phyloP scores from a whole-genome alignment of 331 rosid genomes.

The Telfairia occidentalis region DNA sequence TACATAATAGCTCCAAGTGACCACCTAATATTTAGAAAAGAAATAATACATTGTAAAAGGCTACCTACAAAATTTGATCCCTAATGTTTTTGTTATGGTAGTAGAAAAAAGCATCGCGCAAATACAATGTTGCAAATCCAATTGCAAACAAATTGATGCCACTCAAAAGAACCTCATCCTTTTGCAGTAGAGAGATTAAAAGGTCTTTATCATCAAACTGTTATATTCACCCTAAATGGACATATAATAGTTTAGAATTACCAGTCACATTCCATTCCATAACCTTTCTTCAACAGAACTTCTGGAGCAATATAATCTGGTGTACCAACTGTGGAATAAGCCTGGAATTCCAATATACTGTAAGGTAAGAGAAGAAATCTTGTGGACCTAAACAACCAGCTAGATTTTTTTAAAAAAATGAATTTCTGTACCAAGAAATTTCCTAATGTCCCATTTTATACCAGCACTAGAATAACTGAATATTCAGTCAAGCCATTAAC shows the following conservation, averaged over 20 bases:
- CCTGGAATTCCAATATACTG: constrained; percentile 42
- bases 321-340: constrained; percentile 99
- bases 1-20: constrained; percentile 99
- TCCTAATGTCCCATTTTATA: not conserved
- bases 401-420: not conserved
- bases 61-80: not conserved
- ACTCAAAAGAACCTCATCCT: not conserved
- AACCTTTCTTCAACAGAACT: constrained; percentile 95
- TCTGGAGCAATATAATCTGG: constrained; percentile 99
- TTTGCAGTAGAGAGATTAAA: not conserved
- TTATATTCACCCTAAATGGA: not conserved
- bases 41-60: not conserved
- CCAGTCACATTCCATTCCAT: constrained; percentile 99
- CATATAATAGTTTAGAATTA: constrained; percentile 26
- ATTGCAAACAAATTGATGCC: not conserved
- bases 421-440: not conserved
- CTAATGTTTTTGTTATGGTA: not conserved
- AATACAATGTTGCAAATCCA: not conserved
- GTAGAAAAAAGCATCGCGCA: not conserved
- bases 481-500: not conserved
- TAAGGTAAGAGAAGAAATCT: constrained; percentile 11
- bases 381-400: not conserved
- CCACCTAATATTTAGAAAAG: constrained; percentile 48
- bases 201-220: not conserved
- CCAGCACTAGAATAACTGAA: not conserved